phyloP scores from a whole-genome alignment of 306 rosid genomes.

The Vigna nakashimae region DNA sequence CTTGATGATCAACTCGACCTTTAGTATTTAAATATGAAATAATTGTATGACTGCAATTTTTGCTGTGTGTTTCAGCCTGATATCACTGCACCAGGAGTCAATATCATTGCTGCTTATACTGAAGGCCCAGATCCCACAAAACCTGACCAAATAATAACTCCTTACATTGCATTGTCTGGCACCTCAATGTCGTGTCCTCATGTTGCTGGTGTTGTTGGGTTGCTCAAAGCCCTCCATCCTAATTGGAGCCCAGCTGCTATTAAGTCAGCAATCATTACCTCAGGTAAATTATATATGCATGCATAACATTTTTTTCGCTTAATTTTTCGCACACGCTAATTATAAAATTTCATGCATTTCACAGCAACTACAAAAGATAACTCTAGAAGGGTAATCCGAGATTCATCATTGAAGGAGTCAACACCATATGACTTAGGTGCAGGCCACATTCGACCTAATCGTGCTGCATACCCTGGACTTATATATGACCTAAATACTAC shows the following conservation, averaged over 20 bases:
- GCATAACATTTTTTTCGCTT: neutral
- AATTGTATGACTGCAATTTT: neutral
- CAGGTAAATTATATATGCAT: slow-evolving; percentile 47
- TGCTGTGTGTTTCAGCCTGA: slow-evolving; percentile 41
- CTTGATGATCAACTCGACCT: neutral
- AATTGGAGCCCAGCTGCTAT: slow-evolving; percentile 74
- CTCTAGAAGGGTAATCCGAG: slow-evolving; percentile 10
- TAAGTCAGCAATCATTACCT: slow-evolving; percentile 74
- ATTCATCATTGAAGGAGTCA: slow-evolving; percentile 27
- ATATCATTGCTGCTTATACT: slow-evolving; percentile 52
- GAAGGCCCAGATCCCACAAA: slow-evolving; percentile 1
- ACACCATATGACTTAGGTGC: slow-evolving; percentile 65
- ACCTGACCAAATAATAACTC: neutral
- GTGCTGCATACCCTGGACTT: slow-evolving; percentile 68
- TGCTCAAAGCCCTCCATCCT: slow-evolving; percentile 62
- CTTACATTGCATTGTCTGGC: slow-evolving; percentile 36
- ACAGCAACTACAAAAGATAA: slow-evolving; percentile 28
- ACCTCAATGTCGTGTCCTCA: slow-evolving; percentile 73
- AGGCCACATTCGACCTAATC: slow-evolving; percentile 65
- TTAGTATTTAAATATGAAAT: neutral
- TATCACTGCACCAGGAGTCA: slow-evolving; percentile 63
- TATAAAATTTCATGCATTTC: neutral
- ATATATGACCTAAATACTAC: slow-evolving; percentile 52
- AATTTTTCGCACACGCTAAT: neutral
- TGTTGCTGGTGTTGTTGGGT: slow-evolving; percentile 60